Evolutionary conservation across 2,329 filamentous ascomycete genomes (phyloP).

Genomic region (Cladosporium austrohemisphaericum): DNA sequence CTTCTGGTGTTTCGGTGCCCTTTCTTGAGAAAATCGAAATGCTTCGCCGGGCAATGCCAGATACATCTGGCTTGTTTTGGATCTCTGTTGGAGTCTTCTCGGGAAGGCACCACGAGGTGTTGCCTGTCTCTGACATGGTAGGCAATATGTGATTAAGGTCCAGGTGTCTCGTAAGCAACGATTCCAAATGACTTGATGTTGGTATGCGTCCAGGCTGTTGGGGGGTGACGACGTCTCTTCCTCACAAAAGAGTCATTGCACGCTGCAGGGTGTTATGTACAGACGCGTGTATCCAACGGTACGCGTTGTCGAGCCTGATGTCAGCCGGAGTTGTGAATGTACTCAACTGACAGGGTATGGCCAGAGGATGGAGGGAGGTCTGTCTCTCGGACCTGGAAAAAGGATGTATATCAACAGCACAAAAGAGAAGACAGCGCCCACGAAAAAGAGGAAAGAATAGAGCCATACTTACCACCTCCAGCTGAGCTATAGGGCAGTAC

Average conservation of each 20-base stretch:
- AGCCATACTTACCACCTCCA: conserved; percentile 1
- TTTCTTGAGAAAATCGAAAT: conserved; percentile 37
- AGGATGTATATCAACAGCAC: background rate
- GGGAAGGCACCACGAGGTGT: background rate
- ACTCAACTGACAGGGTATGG: background rate
- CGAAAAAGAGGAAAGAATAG: background rate
- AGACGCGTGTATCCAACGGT: conserved; percentile 1
- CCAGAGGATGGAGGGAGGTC: background rate
- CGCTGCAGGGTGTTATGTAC: too few relatives aligned
- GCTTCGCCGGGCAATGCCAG: conserved; percentile 25
- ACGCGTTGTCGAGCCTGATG: background rate
- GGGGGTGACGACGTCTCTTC: too few relatives aligned
- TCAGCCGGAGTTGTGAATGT: background rate
- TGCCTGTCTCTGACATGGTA: background rate
- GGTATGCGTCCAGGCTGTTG: too few relatives aligned
- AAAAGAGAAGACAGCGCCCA: background rate
- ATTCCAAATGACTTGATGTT: background rate
- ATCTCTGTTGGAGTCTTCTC: background rate
- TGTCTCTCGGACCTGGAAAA: too few relatives aligned
- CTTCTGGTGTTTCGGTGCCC: conserved; percentile 28
- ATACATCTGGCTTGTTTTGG: background rate
- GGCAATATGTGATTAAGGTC: background rate
- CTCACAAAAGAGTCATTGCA: too few relatives aligned
- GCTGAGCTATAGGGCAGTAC: conserved; percentile 7
- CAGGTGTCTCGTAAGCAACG: background rate